Evolutionary conservation across 371 early-diverging fungal genomes (phyloP), one percentile per base, ranked within the genome.

Genomic region (Encephalitozoon intestinalis): DNA sequence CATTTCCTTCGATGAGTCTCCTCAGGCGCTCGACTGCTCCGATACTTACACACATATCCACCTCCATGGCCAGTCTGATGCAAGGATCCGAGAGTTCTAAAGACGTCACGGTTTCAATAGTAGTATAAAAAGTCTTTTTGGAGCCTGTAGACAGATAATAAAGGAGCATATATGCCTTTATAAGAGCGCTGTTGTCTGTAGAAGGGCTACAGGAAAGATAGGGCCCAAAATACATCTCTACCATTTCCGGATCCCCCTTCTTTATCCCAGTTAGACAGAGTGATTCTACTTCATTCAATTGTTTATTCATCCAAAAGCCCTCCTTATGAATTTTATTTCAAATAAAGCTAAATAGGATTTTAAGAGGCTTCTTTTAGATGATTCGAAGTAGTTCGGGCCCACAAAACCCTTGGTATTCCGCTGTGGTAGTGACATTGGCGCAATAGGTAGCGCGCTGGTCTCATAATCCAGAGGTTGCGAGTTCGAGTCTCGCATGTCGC

Each of bases 401-500:
- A 34, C 11, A 9, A 23, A 53, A 30, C 9, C n/a, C 4, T 3
- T 6, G 30, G 11, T 15, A 11, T 15, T 11, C 7, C 65, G 0
- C 1, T 5, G 28, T 39, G 30, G 7, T 81, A 85, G 84, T 37
- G 58, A 83, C 64, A 76, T 82, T 86, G 81, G 87, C 85, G 81
- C 84, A 86, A 83, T 81, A 86, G 87, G 28, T 79, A 86, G 86
- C 82, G 85, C 79, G 86, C 73, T 82, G 85, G 87, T 86, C 87
- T 85, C 87, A 87, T 87, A 87, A 87, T 85, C 86, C 86, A 83
- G 77, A 87, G 85, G 87, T 86, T 82, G 73, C 73, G 74, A 79
- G 86, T 84, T 86, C 86, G 83, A 86, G 82, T 82, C 86, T 79
- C 65, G 70, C 53, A 79, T 69, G 52, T 82, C 58, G 58, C 58